These are phyloP conservation scores for Ceratocystiopsis brevicomis DNA, from an alignment of 2,329 filamentous ascomycete genomes.

Conservation along the genomic window DNA sequence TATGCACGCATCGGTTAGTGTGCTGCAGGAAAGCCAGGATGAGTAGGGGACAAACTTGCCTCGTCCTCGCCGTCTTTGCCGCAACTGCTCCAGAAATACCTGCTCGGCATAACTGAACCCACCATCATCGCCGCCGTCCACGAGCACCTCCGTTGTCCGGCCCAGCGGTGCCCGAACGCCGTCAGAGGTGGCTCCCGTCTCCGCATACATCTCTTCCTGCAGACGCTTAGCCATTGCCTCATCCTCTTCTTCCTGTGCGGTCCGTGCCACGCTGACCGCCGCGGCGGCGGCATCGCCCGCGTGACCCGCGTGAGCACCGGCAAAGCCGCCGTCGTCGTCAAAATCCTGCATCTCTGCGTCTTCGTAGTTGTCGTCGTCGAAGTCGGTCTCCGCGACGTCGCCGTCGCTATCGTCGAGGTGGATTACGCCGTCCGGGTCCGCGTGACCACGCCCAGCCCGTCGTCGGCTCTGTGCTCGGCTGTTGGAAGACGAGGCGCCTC, in stretches of 20 bases:
- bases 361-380: constrained; percentile 7
- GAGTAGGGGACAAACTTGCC: neutral
- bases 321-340: constrained; percentile 21
- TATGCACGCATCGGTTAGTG: too few species aligned
- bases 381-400: constrained; percentile 39
- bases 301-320: constrained; percentile 15
- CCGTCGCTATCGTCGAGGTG: constrained; percentile 64
- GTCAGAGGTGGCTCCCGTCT: constrained; percentile 21
- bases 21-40: too few species aligned
- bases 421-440: constrained; percentile 43
- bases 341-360: constrained; percentile 15
- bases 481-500: constrained; percentile 4
- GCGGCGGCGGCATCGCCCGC: constrained; percentile 11
- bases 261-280: constrained; percentile 22
- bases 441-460: constrained; percentile 16
- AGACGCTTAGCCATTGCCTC: constrained; percentile 80
- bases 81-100: constrained; percentile 22
- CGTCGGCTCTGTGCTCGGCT: constrained; percentile 4
- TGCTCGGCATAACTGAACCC: constrained; percentile 35
- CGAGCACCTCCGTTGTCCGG: constrained; percentile 75
- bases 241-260: constrained; percentile 61
- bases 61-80: constrained; percentile 8
- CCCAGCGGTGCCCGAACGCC: constrained; percentile 78
- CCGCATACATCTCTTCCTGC: constrained; percentile 72
- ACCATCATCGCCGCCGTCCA: constrained; percentile 38